Percentiles rank a stretch among this genome's conserved stretches.
These are phyloP conservation scores for Pleurotus tuber-regium DNA, from an alignment of 768 basidiomycete genomes.

Conservation along the genomic window DNA sequence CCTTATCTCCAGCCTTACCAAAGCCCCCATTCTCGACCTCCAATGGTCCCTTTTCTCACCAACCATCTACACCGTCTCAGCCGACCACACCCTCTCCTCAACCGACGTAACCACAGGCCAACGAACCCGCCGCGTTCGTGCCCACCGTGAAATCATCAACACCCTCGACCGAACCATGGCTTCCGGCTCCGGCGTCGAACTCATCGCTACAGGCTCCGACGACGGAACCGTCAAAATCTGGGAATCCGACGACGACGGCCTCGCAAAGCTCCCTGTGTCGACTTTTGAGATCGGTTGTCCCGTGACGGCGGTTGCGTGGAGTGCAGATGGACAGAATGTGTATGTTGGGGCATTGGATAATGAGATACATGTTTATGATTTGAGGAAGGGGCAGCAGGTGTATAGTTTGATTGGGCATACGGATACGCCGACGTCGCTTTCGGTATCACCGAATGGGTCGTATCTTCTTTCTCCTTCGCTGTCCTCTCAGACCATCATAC, in stretches of 20 bases:
- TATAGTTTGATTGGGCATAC: constrained; percentile 82
- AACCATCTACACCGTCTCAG: constrained; percentile 77
- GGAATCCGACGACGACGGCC: constrained; percentile 79
- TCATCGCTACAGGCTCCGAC: constrained; percentile 86
- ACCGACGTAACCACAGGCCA: constrained; percentile 84
- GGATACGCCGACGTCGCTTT: constrained; percentile 92
- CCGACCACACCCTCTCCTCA: constrained; percentile 81
- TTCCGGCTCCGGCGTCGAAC: constrained; percentile 78
- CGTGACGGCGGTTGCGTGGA: constrained; percentile 90
- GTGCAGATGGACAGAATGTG: constrained; percentile 83
- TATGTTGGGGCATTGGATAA: constrained; percentile 96
- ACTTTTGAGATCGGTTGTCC: constrained; percentile 87
- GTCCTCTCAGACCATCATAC: constrained; percentile 85
- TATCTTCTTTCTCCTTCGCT: constrained; percentile 90
- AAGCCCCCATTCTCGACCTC: constrained; percentile 89
- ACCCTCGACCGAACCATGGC: constrained; percentile 83
- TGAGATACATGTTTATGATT: constrained; percentile 93
- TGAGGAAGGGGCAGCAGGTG: constrained; percentile 80
- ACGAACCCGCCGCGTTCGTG: constrained; percentile 76
- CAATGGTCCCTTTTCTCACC: constrained; percentile 83
- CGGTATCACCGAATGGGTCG: constrained; percentile 84
- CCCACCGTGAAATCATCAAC: constrained; percentile 92
- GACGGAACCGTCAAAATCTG: constrained; percentile 91
- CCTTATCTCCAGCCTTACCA: constrained; percentile 77
- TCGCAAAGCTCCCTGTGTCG: constrained; percentile 65